Base-by-base conservation (phyloP, 2,329 filamentous ascomycete genomes). In the Daldinia sp. region DNA sequence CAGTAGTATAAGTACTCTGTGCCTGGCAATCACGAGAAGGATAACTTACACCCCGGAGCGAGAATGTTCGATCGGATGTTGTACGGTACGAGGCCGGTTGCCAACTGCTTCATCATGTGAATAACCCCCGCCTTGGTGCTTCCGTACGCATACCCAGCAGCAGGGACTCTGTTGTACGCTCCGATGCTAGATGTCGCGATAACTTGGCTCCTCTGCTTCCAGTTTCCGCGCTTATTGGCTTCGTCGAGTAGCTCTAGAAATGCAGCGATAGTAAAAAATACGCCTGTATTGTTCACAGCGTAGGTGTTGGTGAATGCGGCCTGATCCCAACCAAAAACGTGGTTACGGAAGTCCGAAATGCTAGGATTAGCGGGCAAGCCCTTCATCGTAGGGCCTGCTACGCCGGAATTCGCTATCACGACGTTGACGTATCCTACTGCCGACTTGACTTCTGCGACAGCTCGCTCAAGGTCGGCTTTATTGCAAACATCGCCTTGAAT, bases 141-240 rank as follows among this genome's bases (percentile, higher is more conserved):
- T 58, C 87, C 87, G 76, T 91, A 91, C 0, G 84, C 82, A 72
- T 87, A 90, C 64, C 90, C 87, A 23, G 85, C 83, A 59, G 88
- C 82, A 0, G 85, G 78, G 27, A 82, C 75, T 47, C 88, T 82
- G 72, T 88, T 85, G 57, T 89, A 85, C 0, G 85, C 88, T 1
- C 81, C 86, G 76, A 91, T 89, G 53, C 82, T 87, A 21, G 83
- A 83, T 49, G 87, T 89, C 15, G 87, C 87, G 70, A 92, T 86
- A 32, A 80, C 70, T 63, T 79, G 77, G 64, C 77, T 79, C 62
- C 72, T 73, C 67, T 78, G 76, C 17, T 77, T 77, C 4, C 83
- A 77, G 34, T 80, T 83, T n/a, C 83, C 77, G 10, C 78, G 76
- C 61, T 86, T 82, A 5, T 87, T 85, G 0, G 84, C 85, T 7